Evolutionary conservation across 306 rosid genomes (phyloP).

Genomic region (Arachis hypogaea): DNA sequence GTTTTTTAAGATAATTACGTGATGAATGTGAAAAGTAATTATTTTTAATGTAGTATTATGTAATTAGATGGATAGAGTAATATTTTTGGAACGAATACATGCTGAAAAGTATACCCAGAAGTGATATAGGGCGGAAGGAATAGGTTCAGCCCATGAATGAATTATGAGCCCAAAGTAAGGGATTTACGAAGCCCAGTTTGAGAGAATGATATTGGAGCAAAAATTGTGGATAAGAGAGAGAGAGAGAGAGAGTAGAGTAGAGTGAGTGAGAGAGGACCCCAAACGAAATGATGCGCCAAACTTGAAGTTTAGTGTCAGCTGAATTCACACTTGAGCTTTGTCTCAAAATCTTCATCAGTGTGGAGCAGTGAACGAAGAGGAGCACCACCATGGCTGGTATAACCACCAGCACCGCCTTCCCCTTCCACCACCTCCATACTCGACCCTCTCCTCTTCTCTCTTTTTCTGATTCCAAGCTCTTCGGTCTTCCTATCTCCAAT

Average conservation of each 20-base stretch:
- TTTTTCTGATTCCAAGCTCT: conserved; percentile 55
- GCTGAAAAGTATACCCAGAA: too few species aligned
- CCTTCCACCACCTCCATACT: conserved; percentile 49
- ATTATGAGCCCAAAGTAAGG: neutral
- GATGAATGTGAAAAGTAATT: too few species aligned
- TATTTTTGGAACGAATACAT: too few species aligned
- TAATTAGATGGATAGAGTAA: too few species aligned
- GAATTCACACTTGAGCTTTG: too few species aligned
- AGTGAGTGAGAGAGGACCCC: neutral
- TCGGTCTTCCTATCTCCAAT: conserved; percentile 50
- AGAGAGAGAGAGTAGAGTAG: too few species aligned
- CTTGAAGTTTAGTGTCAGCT: neutral
- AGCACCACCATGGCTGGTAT: conserved; percentile 71
- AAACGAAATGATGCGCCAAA: conserved; percentile 11
- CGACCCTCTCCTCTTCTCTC: conserved; percentile 45
- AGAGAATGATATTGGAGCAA: neutral
- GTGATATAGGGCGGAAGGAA: too few species aligned
- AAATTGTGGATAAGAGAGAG: conserved; percentile 42
- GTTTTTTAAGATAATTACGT: too few species aligned
- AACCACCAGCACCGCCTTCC: conserved; percentile 53
- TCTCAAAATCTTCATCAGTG: neutral
- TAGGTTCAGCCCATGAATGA: too few species aligned
- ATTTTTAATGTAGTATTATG: too few species aligned
- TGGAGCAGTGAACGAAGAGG: neutral
- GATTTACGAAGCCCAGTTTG: neutral